Conservation (phyloP, 352 stramenopile species). For the Globisporangium polare region DNA sequence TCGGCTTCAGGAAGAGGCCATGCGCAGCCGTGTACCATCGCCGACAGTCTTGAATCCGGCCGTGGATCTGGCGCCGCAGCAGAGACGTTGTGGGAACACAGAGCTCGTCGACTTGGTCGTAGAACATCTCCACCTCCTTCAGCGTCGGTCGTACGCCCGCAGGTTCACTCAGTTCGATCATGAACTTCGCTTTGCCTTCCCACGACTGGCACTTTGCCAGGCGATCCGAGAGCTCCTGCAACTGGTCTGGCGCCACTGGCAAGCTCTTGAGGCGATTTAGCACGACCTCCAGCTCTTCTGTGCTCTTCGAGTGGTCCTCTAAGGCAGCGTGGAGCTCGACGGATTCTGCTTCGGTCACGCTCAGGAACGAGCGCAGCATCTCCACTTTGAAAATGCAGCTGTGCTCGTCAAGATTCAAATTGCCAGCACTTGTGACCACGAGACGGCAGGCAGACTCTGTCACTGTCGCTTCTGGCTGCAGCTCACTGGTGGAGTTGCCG, state of each 20-base stretch:
- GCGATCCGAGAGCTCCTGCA: slow-evolving; percentile 44
- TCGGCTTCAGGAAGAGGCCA: slow-evolving; percentile 50
- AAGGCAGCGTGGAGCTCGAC: slow-evolving; percentile 28
- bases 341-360: slow-evolving; percentile 23
- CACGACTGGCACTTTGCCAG: slow-evolving; percentile 50
- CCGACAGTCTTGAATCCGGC: slow-evolving; percentile 58
- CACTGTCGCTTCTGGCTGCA: neutral
- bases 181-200: slow-evolving; percentile 42
- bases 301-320: slow-evolving; percentile 35
- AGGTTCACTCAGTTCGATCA: slow-evolving; percentile 27
- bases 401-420: slow-evolving; percentile 14
- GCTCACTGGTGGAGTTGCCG: neutral
- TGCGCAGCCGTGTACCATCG: slow-evolving; percentile 56
- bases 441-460: slow-evolving; percentile 26
- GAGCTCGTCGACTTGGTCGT: slow-evolving; percentile 43
- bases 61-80: slow-evolving; percentile 55
- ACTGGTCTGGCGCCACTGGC: slow-evolving; percentile 33
- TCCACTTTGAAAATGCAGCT: slow-evolving; percentile 34
- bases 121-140: slow-evolving; percentile 47
- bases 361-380: slow-evolving; percentile 30
- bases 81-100: slow-evolving; percentile 65
- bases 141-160: slow-evolving; percentile 30
- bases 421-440: slow-evolving; percentile 29
- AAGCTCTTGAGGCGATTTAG: slow-evolving; percentile 29
- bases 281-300: slow-evolving; percentile 43